phyloP scores from a whole-genome alignment of 495 filamentous ascomycete genomes.

The Tuber umbilicatum region DNA sequence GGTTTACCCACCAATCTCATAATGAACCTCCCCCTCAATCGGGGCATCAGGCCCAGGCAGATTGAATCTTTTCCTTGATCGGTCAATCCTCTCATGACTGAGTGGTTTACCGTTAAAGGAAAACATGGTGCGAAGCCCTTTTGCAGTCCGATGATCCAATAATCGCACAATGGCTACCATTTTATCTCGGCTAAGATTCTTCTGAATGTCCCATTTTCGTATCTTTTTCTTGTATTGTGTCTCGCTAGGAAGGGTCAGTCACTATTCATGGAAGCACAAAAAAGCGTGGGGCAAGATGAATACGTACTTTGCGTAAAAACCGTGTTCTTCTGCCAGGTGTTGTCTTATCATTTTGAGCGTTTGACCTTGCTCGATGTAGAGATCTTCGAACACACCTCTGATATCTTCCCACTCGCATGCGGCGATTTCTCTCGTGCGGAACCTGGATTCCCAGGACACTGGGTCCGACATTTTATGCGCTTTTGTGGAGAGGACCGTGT shows the following conservation, averaged over 20 bases:
- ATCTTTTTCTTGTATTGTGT: constrained; percentile 14
- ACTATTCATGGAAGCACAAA: not conserved
- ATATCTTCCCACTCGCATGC: constrained; percentile 14
- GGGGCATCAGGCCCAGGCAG: not conserved
- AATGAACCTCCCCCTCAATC: not conserved
- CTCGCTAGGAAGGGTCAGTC: constrained; percentile 4
- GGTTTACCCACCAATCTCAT: not conserved
- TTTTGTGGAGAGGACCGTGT: not conserved
- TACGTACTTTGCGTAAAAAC: constrained; percentile 14
- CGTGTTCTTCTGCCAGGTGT: constrained; percentile 5
- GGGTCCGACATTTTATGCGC: not conserved
- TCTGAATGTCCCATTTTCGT: constrained; percentile 11
- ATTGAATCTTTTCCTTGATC: constrained; percentile 7
- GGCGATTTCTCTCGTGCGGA: constrained; percentile 1
- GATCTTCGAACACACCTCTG: constrained; percentile 4
- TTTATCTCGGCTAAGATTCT: constrained; percentile 12
- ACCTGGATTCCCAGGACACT: constrained; percentile 5
- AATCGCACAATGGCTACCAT: constrained; percentile 9
- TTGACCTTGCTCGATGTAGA: not conserved
- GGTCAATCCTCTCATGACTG: constrained; percentile 8
- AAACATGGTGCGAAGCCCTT: constrained; percentile 6
- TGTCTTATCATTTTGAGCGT: constrained; percentile 8
- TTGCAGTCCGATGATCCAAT: constrained; percentile 1
- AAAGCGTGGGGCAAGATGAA: not conserved
- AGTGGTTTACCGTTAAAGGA: constrained; percentile 6